Base-by-base conservation (phyloP, 192 early-diverging fungal species). In the Linderina pennispora region DNA sequence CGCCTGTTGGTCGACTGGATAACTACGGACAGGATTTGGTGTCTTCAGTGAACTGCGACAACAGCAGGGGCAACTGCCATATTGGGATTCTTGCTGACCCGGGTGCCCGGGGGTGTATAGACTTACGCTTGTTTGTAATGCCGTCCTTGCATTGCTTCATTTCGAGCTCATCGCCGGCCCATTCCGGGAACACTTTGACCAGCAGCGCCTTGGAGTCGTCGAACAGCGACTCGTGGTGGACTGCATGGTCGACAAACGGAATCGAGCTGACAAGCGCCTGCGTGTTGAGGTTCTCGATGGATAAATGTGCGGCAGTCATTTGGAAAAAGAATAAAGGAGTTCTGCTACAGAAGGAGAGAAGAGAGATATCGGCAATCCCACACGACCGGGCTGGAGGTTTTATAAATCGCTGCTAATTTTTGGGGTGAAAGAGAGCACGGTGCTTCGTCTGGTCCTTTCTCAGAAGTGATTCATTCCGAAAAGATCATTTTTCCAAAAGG, bases 141-240 rank as follows among this genome's bases (percentile, higher is more conserved):
- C 87, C 87, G 49, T 85, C 86, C 53, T 84, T 87, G 74, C 75
- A 86, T 50, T 89, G 80, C 16, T 72, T 52, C 36, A 86, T 67
- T 4, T 48, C 62, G 19, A 88, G 57, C 25, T 88, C 75, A 13
- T 77, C 53, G 21, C 39, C 54, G 8, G 59, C 55, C 85, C 83
- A 89, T 7, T 65, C 49, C 11, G 80, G 78, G 55, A 89, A 89
- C 11, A 87, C 55, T 8, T 17, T 36, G 21, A 43, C 36, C 17
- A 81, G 59, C 15, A 84, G 78, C 11, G 58, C 50, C 36, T 43
- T 65, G 18, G 87, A 76, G 26, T 83, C 81, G 50, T 77, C 83
- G 55, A 89, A 80, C 23, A 89, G 55, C 33, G 76, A 53, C 23
- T 68, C 60, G 41, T 76, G 64, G 15, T 49, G 39, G 20, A 89